Evolutionary conservation across 2,329 filamentous ascomycete genomes (phyloP).

Genomic region (Alternaria sp.): DNA sequence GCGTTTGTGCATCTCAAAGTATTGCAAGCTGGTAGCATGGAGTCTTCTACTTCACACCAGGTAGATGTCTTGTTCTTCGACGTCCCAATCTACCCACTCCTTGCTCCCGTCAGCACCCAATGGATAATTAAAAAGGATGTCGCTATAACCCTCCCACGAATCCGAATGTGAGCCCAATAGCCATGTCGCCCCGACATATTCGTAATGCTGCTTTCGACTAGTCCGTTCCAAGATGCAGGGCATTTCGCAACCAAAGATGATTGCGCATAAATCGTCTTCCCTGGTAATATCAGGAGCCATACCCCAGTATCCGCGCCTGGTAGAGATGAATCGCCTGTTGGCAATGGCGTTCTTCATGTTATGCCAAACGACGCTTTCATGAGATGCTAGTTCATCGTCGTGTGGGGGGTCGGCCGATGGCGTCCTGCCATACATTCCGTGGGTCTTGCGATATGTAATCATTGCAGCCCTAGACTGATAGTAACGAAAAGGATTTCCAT

Average conservation of each 20-base stretch:
- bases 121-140: too few relatives aligned
- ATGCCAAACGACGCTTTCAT: too few relatives aligned
- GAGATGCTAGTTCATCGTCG: background rate
- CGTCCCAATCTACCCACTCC: conserved; percentile 17
- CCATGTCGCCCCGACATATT: background rate
- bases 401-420: too few relatives aligned
- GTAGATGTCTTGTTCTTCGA: conserved; percentile 9
- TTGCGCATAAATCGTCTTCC: background rate
- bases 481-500: background rate
- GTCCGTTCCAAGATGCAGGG: background rate
- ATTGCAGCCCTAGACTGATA: background rate
- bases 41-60: background rate
- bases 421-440: too few relatives aligned
- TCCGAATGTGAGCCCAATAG: background rate
- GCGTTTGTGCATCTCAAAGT: background rate
- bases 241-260: background rate
- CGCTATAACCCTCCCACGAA: too few relatives aligned
- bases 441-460: too few relatives aligned
- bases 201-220: background rate
- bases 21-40: background rate
- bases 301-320: background rate
- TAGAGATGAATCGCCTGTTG: background rate
- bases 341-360: too few relatives aligned
- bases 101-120: conserved; percentile 8
- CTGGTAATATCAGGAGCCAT: background rate